These are phyloP conservation scores for Spizellomyces punctatus DNA, from an alignment of 192 early-diverging fungal genomes.

Conservation along the genomic window DNA sequence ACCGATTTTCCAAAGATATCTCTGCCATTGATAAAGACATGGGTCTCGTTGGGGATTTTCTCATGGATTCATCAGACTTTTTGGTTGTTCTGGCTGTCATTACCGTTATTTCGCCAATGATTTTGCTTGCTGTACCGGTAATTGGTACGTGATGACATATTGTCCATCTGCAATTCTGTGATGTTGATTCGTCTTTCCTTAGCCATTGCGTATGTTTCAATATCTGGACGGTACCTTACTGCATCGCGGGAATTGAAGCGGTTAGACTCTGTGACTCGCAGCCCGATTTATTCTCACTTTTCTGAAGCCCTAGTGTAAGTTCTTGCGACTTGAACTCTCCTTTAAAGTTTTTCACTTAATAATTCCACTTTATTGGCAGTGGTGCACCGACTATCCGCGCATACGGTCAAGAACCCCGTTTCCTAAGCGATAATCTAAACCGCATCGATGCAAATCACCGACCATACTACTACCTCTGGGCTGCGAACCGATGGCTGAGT, in stretches of 20 bases:
- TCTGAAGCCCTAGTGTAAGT: slow-evolving; percentile 52
- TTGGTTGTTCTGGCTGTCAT: slow-evolving; percentile 55
- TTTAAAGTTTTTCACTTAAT: too few species aligned
- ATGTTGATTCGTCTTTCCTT: slow-evolving; percentile 46
- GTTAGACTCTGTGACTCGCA: slow-evolving; percentile 78
- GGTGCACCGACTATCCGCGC: slow-evolving; percentile 61
- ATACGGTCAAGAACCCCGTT: slow-evolving; percentile 59
- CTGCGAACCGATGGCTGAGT: slow-evolving; percentile 59
- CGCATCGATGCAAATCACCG: slow-evolving; percentile 77
- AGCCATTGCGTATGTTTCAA: too few species aligned
- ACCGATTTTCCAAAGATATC: slow-evolving; percentile 69
- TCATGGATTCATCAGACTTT: slow-evolving; percentile 51
- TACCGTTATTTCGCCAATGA: slow-evolving; percentile 65
- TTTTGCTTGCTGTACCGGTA: slow-evolving; percentile 62
- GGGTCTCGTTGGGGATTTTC: slow-evolving; percentile 61
- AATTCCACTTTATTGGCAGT: neutral
- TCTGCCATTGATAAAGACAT: slow-evolving; percentile 61
- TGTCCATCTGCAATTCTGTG: slow-evolving; percentile 70
- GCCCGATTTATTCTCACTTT: slow-evolving; percentile 81
- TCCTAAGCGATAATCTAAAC: slow-evolving; percentile 68
- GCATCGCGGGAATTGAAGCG: slow-evolving; percentile 87
- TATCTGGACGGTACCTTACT: slow-evolving; percentile 57
- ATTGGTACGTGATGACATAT: slow-evolving; percentile 73
- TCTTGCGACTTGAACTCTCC: too few species aligned
- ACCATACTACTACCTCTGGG: slow-evolving; percentile 74